phyloP scores from a whole-genome alignment of 2,329 filamentous ascomycete genomes.

The Fusarium tupiense region DNA sequence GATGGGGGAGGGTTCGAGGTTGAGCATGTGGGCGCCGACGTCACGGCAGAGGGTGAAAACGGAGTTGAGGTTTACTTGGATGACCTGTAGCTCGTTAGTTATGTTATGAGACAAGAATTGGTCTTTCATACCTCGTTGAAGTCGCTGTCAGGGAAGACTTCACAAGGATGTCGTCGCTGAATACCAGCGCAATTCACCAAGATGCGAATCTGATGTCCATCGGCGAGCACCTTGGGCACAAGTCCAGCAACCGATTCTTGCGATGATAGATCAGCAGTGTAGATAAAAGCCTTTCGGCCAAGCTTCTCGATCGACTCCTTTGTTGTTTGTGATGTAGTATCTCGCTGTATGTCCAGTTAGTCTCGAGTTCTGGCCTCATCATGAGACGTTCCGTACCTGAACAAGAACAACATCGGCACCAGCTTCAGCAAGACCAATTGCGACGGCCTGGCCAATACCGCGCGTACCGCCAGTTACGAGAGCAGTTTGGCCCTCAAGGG shows the following conservation, averaged over 20 bases:
- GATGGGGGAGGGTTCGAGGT: conserved; percentile 56
- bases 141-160: conserved; percentile 79
- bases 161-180: conserved; percentile 79
- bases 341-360: conserved; percentile 48
- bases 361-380: background rate
- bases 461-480: conserved; percentile 67
- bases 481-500: conserved; percentile 65
- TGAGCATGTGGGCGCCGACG: conserved; percentile 81
- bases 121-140: conserved; percentile 69
- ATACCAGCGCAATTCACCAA: conserved; percentile 90
- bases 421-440: conserved; percentile 66
- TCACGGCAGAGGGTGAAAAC: conserved; percentile 84
- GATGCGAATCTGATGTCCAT: conserved; percentile 75
- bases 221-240: conserved; percentile 67
- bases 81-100: conserved; percentile 58
- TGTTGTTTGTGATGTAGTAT: conserved; percentile 59
- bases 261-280: conserved; percentile 75
- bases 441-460: conserved; percentile 67
- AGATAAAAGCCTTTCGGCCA: conserved; percentile 73
- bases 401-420: conserved; percentile 66
- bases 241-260: conserved; percentile 68
- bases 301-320: conserved; percentile 70
- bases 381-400: conserved; percentile 52
- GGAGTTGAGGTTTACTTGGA: conserved; percentile 86
- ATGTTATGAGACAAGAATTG: background rate